A percentile compares a stretch with the other conserved stretches of the same genome.
Conservation (phyloP, 2,329 filamentous ascomycete species). For the Ustulina deusta region DNA sequence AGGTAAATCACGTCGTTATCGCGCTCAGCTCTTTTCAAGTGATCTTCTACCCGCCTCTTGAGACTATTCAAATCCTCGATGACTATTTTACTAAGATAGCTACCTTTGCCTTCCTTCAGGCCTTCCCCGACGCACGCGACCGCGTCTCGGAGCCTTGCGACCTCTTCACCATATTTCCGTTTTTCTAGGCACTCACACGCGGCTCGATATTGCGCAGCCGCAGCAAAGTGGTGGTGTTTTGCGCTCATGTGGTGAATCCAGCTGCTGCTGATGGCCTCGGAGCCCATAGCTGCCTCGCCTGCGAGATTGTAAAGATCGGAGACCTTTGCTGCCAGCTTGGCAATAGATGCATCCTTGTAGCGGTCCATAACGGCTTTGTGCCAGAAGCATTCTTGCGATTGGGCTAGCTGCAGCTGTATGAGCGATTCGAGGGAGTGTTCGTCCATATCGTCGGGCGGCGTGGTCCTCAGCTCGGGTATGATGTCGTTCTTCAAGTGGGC, state of each 20-base stretch:
- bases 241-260: conserved; percentile 99
- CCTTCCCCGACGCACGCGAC: conserved; percentile 86
- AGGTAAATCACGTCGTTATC: conserved; percentile 98
- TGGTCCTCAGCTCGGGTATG: conserved; percentile 83
- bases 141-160: conserved; percentile 85
- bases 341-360: conserved; percentile 91
- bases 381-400: conserved; percentile 98
- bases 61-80: conserved; percentile 84
- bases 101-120: conserved; percentile 79
- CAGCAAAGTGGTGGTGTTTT: conserved; percentile 97
- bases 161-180: conserved; percentile 93
- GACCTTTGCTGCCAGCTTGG: conserved; percentile 88
- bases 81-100: conserved; percentile 84
- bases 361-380: conserved; percentile 95
- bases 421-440: conserved; percentile 85
- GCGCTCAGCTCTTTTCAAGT: conserved; percentile 91
- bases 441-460: conserved; percentile 96
- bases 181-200: conserved; percentile 94
- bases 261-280: conserved; percentile 87
- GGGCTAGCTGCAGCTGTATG: conserved; percentile 85
- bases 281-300: conserved; percentile 87
- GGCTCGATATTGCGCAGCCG: conserved; percentile 91
- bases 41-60: conserved; percentile 85
- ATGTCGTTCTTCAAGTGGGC: conserved; percentile 80
- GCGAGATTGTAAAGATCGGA: conserved; percentile 90